Base-by-base conservation (phyloP, 1,139 yeast genomes). In the Sugiyamaella castrensis region DNA sequence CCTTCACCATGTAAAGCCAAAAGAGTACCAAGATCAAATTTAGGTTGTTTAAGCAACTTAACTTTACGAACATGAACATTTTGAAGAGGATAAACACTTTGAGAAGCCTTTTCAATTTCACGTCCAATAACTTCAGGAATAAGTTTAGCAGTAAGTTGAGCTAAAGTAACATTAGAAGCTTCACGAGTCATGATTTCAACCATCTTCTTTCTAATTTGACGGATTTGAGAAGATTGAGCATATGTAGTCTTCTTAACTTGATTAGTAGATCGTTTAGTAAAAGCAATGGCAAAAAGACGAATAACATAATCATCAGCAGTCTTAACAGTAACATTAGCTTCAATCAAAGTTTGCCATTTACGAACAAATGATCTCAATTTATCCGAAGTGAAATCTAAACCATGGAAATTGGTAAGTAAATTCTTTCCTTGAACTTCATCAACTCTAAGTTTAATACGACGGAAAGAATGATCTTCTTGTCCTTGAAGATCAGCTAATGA, bases 341-440 rank as follows among this genome's bases (percentile, higher is more conserved):
- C 95, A 64, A 87, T 87, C 75, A 87, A 78, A 62, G 94, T 80
- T 77, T 87, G 95, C 95, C 95, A 87, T 76, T 87, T 87, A 81
- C 95, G 85, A 57, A 87, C 95, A 73, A 86, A 80, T 55, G 95
- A 86, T 76, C 91, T 83, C 71, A 86, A 77, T 80, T 86, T 87
- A 79, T 87, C 95, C 61, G 89, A 80, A 68, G 95, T 86, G 81
- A 86, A 85, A 78, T 85, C 89, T 76, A 86, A 75, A 69, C 95
- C 95, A 81, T 87, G 95, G 88, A 87, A 87, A 88, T 87, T 87
- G 79, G 95, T 87, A 72, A 87, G 79, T 71, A 86, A 79, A 82
- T 85, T 84, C 80, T 85, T 84, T 74, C 95, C 95, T 77, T 87
- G 94, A 65, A 87, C 92, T 75, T 87, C 95, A 67, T 87, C 95